Evolutionary conservation across 768 basidiomycete genomes (phyloP).

Genomic region (Galerina sulciceps): DNA sequence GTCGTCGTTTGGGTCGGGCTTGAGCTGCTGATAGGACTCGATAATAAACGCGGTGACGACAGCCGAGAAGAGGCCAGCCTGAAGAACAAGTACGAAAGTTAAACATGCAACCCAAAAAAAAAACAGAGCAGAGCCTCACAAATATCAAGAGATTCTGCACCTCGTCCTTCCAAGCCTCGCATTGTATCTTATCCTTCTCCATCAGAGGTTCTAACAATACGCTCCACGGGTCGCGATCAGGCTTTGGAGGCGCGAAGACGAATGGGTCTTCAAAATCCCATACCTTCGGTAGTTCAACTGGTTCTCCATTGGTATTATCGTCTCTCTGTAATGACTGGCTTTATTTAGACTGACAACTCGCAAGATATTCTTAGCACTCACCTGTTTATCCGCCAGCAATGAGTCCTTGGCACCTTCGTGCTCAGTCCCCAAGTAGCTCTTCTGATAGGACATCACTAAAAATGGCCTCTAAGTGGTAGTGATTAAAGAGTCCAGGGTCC

Average conservation of each 20-base stretch:
- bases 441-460: too few species aligned
- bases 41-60: conserved; percentile 21
- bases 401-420: too few species aligned
- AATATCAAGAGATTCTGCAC: conserved; percentile 19
- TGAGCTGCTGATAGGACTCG: conserved; percentile 17
- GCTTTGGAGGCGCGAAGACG: conserved; percentile 10
- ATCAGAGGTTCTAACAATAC: conserved; percentile 11
- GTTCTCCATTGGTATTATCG: too few species aligned
- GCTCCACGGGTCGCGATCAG: conserved; percentile 15
- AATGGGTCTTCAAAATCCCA: conserved; percentile 12
- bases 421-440: too few species aligned
- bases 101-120: too few species aligned
- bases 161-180: conserved; percentile 23
- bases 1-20: conserved; percentile 13
- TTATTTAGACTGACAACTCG: too few species aligned
- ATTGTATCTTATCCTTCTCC: conserved; percentile 11
- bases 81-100: too few species aligned
- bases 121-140: conserved; percentile 1
- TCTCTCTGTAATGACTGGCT: too few species aligned
- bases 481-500: too few species aligned
- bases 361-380: too few species aligned
- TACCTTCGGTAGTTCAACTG: not conserved
- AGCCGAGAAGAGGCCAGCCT: conserved; percentile 23
- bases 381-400: too few species aligned
- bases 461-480: too few species aligned